These are phyloP conservation scores for Yamadazyma phyllophila DNA, from an alignment of 805 yeast genomes.

Conservation along the genomic window DNA sequence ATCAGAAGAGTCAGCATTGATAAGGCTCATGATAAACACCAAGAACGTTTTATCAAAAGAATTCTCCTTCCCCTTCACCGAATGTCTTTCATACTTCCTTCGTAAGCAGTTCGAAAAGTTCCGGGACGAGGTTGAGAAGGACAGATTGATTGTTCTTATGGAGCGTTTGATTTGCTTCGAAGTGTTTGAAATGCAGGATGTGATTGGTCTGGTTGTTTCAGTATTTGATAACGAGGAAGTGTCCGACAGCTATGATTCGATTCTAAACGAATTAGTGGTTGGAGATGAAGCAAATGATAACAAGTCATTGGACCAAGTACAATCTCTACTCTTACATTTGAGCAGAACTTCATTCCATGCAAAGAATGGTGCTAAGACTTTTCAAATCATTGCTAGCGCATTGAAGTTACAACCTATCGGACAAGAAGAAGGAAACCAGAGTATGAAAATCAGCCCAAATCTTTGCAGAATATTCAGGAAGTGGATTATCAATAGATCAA, in stretches of 20 bases:
- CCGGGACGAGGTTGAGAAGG: neutral
- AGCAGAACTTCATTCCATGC: conserved; percentile 7
- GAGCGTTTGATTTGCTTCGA: conserved; percentile 9
- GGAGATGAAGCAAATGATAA: conserved; percentile 3
- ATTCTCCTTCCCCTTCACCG: conserved; percentile 9
- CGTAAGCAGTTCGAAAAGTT: conserved; percentile 7
- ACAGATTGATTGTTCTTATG: conserved; percentile 1
- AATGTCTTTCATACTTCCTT: conserved; percentile 11
- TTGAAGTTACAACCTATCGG: neutral
- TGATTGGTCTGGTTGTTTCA: conserved; percentile 1
- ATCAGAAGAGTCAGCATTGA: conserved; percentile 6
- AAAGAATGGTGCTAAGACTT: conserved; percentile 4
- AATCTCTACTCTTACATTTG: conserved; percentile 8
- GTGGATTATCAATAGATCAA: conserved; percentile 18
- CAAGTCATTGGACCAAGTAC: neutral
- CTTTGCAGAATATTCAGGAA: conserved; percentile 3
- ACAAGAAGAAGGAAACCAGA: neutral
- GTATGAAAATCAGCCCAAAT: neutral
- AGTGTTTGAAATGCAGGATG: conserved; percentile 5
- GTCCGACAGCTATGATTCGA: neutral
- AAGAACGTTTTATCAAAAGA: conserved; percentile 5
- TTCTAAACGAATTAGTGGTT: conserved; percentile 9
- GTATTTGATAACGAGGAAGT: conserved; percentile 5
- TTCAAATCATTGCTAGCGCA: conserved; percentile 8
- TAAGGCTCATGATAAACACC: conserved; percentile 14